These are phyloP conservation scores for Zymoseptoria pseudotritici DNA, from an alignment of 2,329 filamentous ascomycete genomes.

Conservation along the genomic window DNA sequence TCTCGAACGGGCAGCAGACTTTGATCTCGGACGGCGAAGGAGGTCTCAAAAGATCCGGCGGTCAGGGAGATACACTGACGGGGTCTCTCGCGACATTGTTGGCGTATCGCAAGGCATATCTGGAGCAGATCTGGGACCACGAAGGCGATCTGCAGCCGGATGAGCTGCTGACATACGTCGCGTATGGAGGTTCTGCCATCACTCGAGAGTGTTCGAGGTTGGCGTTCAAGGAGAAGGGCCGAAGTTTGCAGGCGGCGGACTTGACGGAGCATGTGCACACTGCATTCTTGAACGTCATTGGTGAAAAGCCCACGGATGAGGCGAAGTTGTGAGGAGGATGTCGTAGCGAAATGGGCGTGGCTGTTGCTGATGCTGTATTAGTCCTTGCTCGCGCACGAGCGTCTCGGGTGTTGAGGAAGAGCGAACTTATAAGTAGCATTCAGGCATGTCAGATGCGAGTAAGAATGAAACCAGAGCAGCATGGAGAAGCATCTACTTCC, in stretches of 20 bases:
- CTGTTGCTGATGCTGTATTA: neutral
- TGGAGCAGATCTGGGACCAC: constrained; percentile 70
- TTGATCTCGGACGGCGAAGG: constrained; percentile 69
- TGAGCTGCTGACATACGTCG: constrained; percentile 64
- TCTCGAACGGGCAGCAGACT: constrained; percentile 73
- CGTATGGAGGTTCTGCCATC: constrained; percentile 78
- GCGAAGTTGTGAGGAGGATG: constrained; percentile 10
- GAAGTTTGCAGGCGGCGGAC: constrained; percentile 86
- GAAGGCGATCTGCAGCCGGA: constrained; percentile 47
- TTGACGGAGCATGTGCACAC: constrained; percentile 82
- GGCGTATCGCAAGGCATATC: constrained; percentile 80
- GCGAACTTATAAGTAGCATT: neutral
- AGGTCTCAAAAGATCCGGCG: constrained; percentile 82
- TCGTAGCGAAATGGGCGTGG: neutral
- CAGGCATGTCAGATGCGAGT: neutral
- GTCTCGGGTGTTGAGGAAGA: neutral
- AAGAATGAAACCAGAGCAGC: neutral
- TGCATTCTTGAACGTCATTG: constrained; percentile 70
- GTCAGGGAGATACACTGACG: constrained; percentile 92
- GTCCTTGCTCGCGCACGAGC: neutral
- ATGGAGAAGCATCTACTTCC: neutral
- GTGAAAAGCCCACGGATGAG: constrained; percentile 24
- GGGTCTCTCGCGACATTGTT: constrained; percentile 82
- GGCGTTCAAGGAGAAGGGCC: constrained; percentile 77
- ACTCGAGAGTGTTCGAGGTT: constrained; percentile 85